Percentiles rank a stretch among this genome's conserved stretches.
phyloP scores from a whole-genome alignment of 2,329 filamentous ascomycete species.

The Eutypella sp. region DNA sequence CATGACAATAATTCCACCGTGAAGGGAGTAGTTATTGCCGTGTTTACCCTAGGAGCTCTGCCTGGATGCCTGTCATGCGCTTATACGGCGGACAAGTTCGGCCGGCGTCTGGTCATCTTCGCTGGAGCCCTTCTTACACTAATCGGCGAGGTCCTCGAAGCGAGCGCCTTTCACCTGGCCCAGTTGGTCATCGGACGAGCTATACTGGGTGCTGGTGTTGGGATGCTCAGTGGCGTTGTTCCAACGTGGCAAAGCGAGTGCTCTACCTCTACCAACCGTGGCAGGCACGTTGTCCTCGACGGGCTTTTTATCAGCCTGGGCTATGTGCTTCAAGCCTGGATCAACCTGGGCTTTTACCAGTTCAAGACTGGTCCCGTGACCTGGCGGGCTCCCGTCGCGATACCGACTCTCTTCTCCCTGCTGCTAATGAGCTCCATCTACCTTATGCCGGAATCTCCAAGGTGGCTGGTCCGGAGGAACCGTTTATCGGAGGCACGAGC shows the following conservation, averaged over 20 bases:
- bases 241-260: slow-evolving; percentile 37
- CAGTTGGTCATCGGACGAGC: slow-evolving; percentile 39
- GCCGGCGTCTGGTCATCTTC: slow-evolving; percentile 36
- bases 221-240: slow-evolving; percentile 35
- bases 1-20: slow-evolving; percentile 30
- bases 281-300: slow-evolving; percentile 32
- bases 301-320: slow-evolving; percentile 32
- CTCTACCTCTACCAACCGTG: slow-evolving; percentile 35
- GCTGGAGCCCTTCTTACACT: slow-evolving; percentile 33
- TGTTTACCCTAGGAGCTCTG: slow-evolving; percentile 32
- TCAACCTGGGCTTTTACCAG: slow-evolving; percentile 40
- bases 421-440: slow-evolving; percentile 25
- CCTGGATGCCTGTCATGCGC: slow-evolving; percentile 31
- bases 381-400: slow-evolving; percentile 30
- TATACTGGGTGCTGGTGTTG: slow-evolving; percentile 34
- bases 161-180: slow-evolving; percentile 31
- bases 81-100: slow-evolving; percentile 32
- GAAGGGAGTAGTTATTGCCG: slow-evolving; percentile 33
- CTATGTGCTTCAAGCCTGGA: slow-evolving; percentile 38
- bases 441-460: slow-evolving; percentile 30
- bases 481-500: slow-evolving; percentile 23
- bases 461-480: slow-evolving; percentile 29
- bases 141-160: slow-evolving; percentile 36
- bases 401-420: slow-evolving; percentile 26
- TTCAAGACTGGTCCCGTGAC: slow-evolving; percentile 20